Percentiles rank a stretch among this genome's conserved stretches.
Evolutionary conservation across 768 basidiomycete genomes (phyloP).

Genomic region (Ramaria rubella): DNA sequence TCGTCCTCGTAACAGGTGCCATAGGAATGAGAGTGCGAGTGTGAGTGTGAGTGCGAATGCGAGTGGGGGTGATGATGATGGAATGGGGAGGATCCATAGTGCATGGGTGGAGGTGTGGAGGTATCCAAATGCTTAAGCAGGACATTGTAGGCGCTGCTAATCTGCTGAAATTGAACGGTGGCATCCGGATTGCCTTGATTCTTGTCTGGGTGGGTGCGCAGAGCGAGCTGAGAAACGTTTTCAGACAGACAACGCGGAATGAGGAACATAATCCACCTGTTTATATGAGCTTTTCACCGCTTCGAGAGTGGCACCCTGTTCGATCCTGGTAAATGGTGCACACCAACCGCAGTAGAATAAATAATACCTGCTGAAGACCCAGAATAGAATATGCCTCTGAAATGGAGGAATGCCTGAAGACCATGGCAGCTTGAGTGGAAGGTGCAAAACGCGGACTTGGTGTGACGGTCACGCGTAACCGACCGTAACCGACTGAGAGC

Average conservation of each 20-base stretch:
- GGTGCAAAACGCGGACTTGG: not conserved
- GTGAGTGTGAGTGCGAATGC: conserved; percentile 10
- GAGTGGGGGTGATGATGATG: conserved; percentile 15
- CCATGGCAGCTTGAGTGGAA: conserved; percentile 23
- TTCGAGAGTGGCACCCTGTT: conserved; percentile 55
- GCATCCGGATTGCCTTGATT: conserved; percentile 59
- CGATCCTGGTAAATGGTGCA: not conserved
- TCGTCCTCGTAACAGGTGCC: conserved; percentile 1
- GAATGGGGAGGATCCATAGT: conserved; percentile 1
- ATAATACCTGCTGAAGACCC: conserved; percentile 47
- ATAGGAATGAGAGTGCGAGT: not conserved
- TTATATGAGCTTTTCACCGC: conserved; percentile 63
- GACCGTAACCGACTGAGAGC: not conserved
- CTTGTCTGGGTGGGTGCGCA: conserved; percentile 72
- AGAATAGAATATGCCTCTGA: conserved; percentile 37
- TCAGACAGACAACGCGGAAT: not conserved
- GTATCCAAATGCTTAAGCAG: conserved; percentile 50
- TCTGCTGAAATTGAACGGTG: conserved; percentile 60
- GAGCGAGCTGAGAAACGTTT: conserved; percentile 40
- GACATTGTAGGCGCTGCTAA: conserved; percentile 62
- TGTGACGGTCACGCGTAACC: not conserved
- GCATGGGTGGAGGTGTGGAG: conserved; percentile 20
- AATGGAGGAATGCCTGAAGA: conserved; percentile 27
- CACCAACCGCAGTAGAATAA: conserved; percentile 1
- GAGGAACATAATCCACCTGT: conserved; percentile 37